phyloP scores from a whole-genome alignment of 2,329 filamentous ascomycete species.

The Aspergillus sp. region DNA sequence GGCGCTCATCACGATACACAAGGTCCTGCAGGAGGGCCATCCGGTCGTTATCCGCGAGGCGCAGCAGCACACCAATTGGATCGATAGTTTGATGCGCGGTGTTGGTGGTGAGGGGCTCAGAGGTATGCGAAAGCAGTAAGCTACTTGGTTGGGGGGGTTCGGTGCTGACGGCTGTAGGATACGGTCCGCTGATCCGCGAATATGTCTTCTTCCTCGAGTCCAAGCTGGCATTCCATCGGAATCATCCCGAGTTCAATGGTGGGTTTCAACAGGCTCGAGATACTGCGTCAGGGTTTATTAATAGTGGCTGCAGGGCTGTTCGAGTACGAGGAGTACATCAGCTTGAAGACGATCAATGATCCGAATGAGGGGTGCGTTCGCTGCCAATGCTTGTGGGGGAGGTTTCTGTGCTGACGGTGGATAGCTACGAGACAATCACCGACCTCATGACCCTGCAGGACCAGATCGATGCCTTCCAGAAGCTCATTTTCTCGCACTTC shows the following conservation, averaged over 20 bases:
- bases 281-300: slow-evolving; percentile 1
- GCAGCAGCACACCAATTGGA: slow-evolving; percentile 83
- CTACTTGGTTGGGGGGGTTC: neutral
- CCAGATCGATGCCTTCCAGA: slow-evolving; percentile 98
- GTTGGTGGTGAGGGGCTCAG: slow-evolving; percentile 79
- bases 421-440: slow-evolving; percentile 81
- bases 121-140: slow-evolving; percentile 48
- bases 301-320: slow-evolving; percentile 63
- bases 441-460: slow-evolving; percentile 97
- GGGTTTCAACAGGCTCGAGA: slow-evolving; percentile 16
- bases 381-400: neutral
- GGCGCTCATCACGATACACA: slow-evolving; percentile 93
- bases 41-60: slow-evolving; percentile 84
- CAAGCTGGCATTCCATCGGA: slow-evolving; percentile 93
- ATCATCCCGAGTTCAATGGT: slow-evolving; percentile 97
- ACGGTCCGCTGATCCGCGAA: slow-evolving; percentile 89
- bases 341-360: slow-evolving; percentile 95
- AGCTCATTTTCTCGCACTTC: slow-evolving; percentile 97
- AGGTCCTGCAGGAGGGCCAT: slow-evolving; percentile 95
- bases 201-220: slow-evolving; percentile 94
- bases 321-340: slow-evolving; percentile 98
- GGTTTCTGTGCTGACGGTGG: slow-evolving; percentile 20
- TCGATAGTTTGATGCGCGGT: slow-evolving; percentile 86
- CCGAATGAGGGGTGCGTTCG: slow-evolving; percentile 83
- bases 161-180: slow-evolving; percentile 50